Conservation (phyloP, 345 rosid species). For the Melaleuca alternifolia region DNA sequence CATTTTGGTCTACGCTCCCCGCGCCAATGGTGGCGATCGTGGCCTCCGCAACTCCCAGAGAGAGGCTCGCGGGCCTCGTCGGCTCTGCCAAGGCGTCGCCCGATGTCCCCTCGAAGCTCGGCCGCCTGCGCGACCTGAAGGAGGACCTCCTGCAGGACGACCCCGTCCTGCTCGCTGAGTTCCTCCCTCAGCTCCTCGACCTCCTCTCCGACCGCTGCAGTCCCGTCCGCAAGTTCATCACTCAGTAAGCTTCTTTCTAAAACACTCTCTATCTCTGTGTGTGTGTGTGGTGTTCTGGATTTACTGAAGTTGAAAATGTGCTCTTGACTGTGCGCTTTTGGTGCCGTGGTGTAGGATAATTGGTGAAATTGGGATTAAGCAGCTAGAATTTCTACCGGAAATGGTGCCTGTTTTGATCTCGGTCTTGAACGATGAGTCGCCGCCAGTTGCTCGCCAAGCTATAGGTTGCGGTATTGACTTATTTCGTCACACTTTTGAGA, state of each 20-base stretch:
- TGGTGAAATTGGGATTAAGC: constrained; percentile 71
- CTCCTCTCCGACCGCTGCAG: constrained; percentile 51
- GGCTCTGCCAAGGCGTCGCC: constrained; percentile 44
- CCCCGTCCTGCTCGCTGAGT: constrained; percentile 31
- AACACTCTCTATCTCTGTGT: not conserved
- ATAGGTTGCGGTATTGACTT: constrained; percentile 52
- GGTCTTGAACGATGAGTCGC: constrained; percentile 61
- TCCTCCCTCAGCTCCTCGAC: constrained; percentile 68
- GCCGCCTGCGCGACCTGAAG: constrained; percentile 44
- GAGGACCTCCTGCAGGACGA: constrained; percentile 34
- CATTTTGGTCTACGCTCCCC: not conserved
- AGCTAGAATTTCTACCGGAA: constrained; percentile 63
- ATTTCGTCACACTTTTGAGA: constrained; percentile 53
- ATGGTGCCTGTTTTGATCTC: constrained; percentile 63
- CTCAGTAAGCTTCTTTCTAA: constrained; percentile 35
- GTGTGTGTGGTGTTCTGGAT: not conserved
- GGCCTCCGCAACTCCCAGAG: constrained; percentile 33
- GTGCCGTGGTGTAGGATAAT: constrained; percentile 45
- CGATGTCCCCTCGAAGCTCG: constrained; percentile 61
- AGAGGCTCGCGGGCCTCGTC: constrained; percentile 40
- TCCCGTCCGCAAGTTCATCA: constrained; percentile 72
- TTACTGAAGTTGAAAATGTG: not conserved
- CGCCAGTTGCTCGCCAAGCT: constrained; percentile 87
- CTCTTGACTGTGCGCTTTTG: not conserved
- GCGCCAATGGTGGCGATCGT: constrained; percentile 40